Evolutionary conservation across 495 filamentous ascomycete genomes (phyloP).

Genomic region (Copromyces sp.): DNA sequence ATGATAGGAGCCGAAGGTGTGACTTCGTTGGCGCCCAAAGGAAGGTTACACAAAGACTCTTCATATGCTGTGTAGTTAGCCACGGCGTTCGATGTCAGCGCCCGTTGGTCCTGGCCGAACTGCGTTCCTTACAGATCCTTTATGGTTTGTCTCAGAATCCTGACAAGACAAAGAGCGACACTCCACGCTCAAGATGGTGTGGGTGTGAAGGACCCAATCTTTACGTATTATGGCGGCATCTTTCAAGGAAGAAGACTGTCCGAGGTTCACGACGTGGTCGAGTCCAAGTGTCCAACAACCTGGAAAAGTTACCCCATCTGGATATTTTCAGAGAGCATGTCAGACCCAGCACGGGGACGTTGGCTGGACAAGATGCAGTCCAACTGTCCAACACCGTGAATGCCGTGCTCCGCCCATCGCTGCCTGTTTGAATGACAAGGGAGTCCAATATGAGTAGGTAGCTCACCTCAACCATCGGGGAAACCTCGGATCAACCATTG

Average conservation of each 20-base stretch:
- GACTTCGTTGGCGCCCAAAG: background rate
- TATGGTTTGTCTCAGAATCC: background rate
- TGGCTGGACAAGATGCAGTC: background rate
- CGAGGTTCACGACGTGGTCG: background rate
- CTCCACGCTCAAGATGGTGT: background rate
- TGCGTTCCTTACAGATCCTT: background rate
- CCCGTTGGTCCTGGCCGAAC: background rate
- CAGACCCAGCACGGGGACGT: background rate
- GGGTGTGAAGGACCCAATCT: background rate
- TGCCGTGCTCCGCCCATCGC: background rate
- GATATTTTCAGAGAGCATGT: background rate
- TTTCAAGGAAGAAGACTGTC: background rate
- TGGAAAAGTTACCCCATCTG: background rate
- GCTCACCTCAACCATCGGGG: too few relatives aligned
- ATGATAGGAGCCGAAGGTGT: background rate
- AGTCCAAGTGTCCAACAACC: background rate
- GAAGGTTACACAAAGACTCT: background rate
- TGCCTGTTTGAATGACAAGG: background rate
- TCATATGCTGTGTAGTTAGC: background rate
- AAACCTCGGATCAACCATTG: too few relatives aligned
- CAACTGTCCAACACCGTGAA: background rate
- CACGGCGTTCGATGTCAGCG: background rate
- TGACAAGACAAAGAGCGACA: background rate
- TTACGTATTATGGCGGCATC: background rate
- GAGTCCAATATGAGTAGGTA: too few relatives aligned